Base-by-base conservation (phyloP, 1,139 yeast species). In the Magnusiomyces fungicola region DNA sequence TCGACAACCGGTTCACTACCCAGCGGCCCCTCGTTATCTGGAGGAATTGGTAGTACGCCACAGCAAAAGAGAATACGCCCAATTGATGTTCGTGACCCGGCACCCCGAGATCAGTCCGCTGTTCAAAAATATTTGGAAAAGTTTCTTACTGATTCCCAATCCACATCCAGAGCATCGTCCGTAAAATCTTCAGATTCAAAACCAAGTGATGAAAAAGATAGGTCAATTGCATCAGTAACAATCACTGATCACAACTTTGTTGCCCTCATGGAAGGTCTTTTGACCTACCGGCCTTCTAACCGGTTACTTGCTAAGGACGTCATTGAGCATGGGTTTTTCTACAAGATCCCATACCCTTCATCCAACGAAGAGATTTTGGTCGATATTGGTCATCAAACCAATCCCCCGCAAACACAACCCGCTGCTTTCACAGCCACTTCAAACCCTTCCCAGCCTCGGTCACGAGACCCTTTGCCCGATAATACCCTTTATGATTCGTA, bases 251-350 rank as follows among this genome's bases (percentile, higher is more conserved):
- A 41, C 24, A 41, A 41, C 25, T 41, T 41, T 29, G 29, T 41
- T 30, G 21, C 36, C 25, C 44, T 41, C 23, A 41, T 41, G 23
- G 44, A 41, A 27, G 34, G 34, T 3, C 12, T 41, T 2, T 25
- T 41, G 2, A 29, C 33, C 4, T 41, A 27, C 16, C 19, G 19
- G 18, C 44, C 44, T 3, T 7, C 14, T 12, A 41, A 29, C 23
- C 27, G 44, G 14, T n/a, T 41, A 10, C 23, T 18, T 16, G 44
- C 44, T n/a, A 41, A 30, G 12, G 44, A 29, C 24, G 44, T 23
- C 22, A 41, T 41, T 24, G 5, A n/a, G 18, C 44, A 41, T 36
- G 44, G 44, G 10, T 41, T 41, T 29, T 41, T 41, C 19, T 41
- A 41, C 24, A 41, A 41, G 23, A 23, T 18, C n/a, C 44, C 44